Evolutionary conservation across 805 yeast genomes (phyloP), one percentile per base, ranked within the genome.

Genomic region (Schizosaccharomyces pombe): DNA sequence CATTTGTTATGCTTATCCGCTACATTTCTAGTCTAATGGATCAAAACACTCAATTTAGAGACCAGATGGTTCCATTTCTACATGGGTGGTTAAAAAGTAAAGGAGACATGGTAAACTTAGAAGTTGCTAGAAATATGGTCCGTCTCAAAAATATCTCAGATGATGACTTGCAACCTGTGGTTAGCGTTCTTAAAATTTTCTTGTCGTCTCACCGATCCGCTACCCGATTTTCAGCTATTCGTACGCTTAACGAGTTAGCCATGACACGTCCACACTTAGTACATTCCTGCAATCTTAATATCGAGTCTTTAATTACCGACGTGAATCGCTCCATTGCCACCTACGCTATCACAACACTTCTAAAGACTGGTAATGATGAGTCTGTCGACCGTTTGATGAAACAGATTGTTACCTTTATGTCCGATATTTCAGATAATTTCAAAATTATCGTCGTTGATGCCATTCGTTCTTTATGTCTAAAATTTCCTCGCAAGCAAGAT

Each of bases 401-500:
- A 58, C 87, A 86, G 55, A 85, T 91, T 69, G 74, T 91, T 32
- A 80, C 81, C 37, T 82, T 87, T 65, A 84, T 89, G 82, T 84
- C 77, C 64, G 96, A 89, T 60, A 89, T 91, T 59, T 78, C 94
- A 32, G 98, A 91, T 67, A 98, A 91, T 65, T 91, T 91, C 73
- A 85, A 85, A 67, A 77, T 86, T 57, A 89, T 87, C 60, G 93
- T 91, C 54, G 85, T 91, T 59, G 97, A 91, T 65, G 96, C 98
- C 6, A 80, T 91, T 60, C 82, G 93, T 64, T 81, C 89, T 52
- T 73, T 91, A 67, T 89, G 96, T 3, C 72, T 86, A 64, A 89
- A 86, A 67, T 91, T 89, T 79, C 96, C 96, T 56, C 73, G 80
- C 47, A 91, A 89, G 68, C 85, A 86, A 72, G 78, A 80, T 61